A percentile compares a stretch with the other conserved stretches of the same genome.
phyloP scores from a whole-genome alignment of 352 stramenopile genomes.

The Phytophthora fragariaefolia region DNA sequence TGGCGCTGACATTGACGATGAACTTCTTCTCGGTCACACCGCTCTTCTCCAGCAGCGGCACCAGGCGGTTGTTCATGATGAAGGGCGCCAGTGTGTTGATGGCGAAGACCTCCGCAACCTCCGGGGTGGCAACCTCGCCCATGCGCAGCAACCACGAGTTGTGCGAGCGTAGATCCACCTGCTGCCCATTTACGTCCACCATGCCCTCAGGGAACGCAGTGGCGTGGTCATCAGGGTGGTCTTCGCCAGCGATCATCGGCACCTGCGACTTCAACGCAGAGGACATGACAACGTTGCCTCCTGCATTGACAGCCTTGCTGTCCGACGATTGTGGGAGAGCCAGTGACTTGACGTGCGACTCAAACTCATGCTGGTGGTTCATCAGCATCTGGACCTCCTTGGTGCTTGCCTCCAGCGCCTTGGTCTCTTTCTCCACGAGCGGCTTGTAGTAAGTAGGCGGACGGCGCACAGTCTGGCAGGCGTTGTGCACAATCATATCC shows the following conservation, averaged over 20 bases:
- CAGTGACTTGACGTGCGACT: slow-evolving; percentile 68
- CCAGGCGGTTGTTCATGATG: slow-evolving; percentile 95
- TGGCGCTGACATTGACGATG: slow-evolving; percentile 97
- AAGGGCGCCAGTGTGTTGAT: slow-evolving; percentile 98
- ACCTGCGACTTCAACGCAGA: slow-evolving; percentile 88
- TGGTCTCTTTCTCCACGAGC: slow-evolving; percentile 86
- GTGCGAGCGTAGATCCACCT: slow-evolving; percentile 93
- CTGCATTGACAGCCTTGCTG: slow-evolving; percentile 15
- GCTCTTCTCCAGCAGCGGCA: slow-evolving; percentile 87
- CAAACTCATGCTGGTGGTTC: slow-evolving; percentile 83
- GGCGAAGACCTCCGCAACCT: slow-evolving; percentile 89
- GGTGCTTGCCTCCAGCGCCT: slow-evolving; percentile 57
- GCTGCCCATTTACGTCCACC: slow-evolving; percentile 96
- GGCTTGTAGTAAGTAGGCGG: slow-evolving; percentile 95
- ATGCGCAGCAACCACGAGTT: slow-evolving; percentile 98
- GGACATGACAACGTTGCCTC: slow-evolving; percentile 56
- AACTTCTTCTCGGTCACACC: slow-evolving; percentile 80
- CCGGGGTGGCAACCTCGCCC: slow-evolving; percentile 90
- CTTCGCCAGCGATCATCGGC: slow-evolving; percentile 75
- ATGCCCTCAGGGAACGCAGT: slow-evolving; percentile 75
- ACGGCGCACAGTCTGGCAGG: slow-evolving; percentile 96
- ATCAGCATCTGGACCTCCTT: slow-evolving; percentile 71
- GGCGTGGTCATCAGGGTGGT: slow-evolving; percentile 63
- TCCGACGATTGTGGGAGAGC: slow-evolving; percentile 50
- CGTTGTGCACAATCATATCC: slow-evolving; percentile 98